phyloP scores from a whole-genome alignment of 2,329 filamentous ascomycete genomes.

The Tolypocladium nubicola region DNA sequence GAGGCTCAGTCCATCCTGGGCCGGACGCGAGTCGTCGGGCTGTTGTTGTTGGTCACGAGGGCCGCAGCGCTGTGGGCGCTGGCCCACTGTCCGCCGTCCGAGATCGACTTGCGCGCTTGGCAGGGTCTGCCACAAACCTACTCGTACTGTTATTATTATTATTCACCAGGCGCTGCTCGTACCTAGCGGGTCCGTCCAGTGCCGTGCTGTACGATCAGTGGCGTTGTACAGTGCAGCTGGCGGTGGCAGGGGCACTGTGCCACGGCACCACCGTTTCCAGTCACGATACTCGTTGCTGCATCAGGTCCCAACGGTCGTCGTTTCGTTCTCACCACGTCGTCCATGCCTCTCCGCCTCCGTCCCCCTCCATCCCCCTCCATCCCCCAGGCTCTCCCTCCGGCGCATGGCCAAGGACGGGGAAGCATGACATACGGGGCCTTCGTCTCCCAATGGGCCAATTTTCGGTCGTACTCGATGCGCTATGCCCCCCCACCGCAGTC shows the following conservation, averaged over 20 bases:
- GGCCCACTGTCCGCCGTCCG: neutral
- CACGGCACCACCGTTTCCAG: neutral
- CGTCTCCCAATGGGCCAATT: conserved; percentile 17
- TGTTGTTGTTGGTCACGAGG: neutral
- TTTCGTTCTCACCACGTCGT: neutral
- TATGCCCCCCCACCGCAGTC: conserved; percentile 9
- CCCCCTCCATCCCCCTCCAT: no score
- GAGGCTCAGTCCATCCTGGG: neutral
- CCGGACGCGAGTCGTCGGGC: neutral
- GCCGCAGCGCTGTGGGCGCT: neutral
- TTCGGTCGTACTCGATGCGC: conserved; percentile 23
- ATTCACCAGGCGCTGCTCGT: no score
- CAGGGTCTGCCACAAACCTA: neutral
- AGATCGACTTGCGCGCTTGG: neutral
- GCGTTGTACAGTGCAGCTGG: no score
- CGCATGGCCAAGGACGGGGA: neutral
- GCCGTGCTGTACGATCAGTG: no score
- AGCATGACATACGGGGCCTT: conserved; percentile 1
- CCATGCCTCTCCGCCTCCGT: no score
- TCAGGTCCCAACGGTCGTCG: neutral
- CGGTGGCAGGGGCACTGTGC: no score
- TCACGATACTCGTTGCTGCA: neutral
- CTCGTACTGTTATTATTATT: no score
- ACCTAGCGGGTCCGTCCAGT: no score
- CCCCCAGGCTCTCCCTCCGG: neutral